phyloP scores from a whole-genome alignment of 192 early-diverging fungal genomes.

The Mortierella hygrophila region DNA sequence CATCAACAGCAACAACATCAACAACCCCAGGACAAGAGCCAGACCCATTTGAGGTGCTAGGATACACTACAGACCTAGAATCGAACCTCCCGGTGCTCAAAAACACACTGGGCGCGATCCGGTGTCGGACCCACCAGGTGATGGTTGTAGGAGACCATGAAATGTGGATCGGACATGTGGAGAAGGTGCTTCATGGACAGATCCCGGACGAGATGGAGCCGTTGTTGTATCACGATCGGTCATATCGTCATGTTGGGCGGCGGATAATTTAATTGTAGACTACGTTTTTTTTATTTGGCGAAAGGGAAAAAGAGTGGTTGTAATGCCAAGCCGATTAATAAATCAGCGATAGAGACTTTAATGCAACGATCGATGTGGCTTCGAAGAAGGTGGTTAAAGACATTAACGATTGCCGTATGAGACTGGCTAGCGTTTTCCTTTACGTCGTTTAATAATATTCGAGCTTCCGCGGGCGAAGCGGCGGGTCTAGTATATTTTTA shows the following conservation, averaged over 20 bases:
- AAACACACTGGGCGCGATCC: slow-evolving; percentile 69
- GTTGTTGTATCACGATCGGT: slow-evolving; percentile 65
- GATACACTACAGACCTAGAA: slow-evolving; percentile 54
- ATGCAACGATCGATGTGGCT: too few species aligned
- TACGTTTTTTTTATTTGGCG: too few species aligned
- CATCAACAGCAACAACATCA: not conserved
- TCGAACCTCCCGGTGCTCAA: slow-evolving; percentile 67
- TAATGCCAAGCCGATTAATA: not conserved
- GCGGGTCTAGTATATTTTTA: slow-evolving; percentile 17
- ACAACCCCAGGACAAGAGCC: not conserved
- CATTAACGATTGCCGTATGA: not conserved
- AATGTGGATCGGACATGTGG: slow-evolving; percentile 71
- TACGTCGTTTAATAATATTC: not conserved
- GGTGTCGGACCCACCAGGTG: slow-evolving; percentile 63
- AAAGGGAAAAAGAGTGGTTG: not conserved
- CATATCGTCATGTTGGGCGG: slow-evolving; percentile 61
- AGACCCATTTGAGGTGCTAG: slow-evolving; percentile 61
- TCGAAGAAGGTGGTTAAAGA: too few species aligned
- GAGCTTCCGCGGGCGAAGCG: slow-evolving; percentile 12
- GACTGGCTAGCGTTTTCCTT: slow-evolving; percentile 3
- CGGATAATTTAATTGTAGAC: slow-evolving; percentile 6
- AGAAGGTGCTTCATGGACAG: slow-evolving; percentile 67
- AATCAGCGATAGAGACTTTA: too few species aligned
- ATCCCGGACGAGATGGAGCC: slow-evolving; percentile 59
- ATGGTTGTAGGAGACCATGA: slow-evolving; percentile 73